Evolutionary conservation across 768 basidiomycete genomes (phyloP).

Genomic region (Amanita pallidorosea): DNA sequence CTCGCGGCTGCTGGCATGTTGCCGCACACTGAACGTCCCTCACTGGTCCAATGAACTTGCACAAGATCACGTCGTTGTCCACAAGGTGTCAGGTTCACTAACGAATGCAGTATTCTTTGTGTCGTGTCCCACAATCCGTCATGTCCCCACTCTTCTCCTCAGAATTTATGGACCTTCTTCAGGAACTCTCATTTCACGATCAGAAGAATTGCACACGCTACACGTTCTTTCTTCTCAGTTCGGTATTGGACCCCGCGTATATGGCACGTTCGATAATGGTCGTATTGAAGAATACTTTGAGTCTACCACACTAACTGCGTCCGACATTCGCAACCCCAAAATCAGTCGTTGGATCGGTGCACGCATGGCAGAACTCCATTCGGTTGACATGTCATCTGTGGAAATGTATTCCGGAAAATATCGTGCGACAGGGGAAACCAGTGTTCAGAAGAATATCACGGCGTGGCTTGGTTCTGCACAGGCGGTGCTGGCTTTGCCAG

Average conservation of each 20-base stretch:
- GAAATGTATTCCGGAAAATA: slow-evolving; percentile 31
- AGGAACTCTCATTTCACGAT: slow-evolving; percentile 76
- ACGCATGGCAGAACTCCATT: slow-evolving; percentile 93
- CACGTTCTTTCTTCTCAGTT: slow-evolving; percentile 85
- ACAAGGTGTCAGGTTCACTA: slow-evolving; percentile 81
- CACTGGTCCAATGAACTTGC: slow-evolving; percentile 44
- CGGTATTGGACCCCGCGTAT: slow-evolving; percentile 82
- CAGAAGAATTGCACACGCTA: slow-evolving; percentile 76
- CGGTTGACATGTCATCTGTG: slow-evolving; percentile 71
- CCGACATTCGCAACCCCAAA: slow-evolving; percentile 66
- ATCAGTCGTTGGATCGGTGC: slow-evolving; percentile 84
- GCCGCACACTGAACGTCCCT: slow-evolving; percentile 44
- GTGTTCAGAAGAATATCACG: slow-evolving; percentile 53
- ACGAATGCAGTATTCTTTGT: slow-evolving; percentile 98
- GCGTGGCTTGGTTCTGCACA: slow-evolving; percentile 65
- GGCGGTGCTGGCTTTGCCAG: slow-evolving; percentile 59
- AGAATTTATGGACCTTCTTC: slow-evolving; percentile 91
- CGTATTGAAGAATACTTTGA: slow-evolving; percentile 94
- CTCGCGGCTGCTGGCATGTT: slow-evolving; percentile 40
- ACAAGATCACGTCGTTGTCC: slow-evolving; percentile 44
- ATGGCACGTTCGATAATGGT: slow-evolving; percentile 93
- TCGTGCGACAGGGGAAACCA: slow-evolving; percentile 44
- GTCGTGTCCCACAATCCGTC: slow-evolving; percentile 47
- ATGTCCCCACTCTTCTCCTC: slow-evolving; percentile 62
- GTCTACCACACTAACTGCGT: slow-evolving; percentile 66